phyloP scores from a whole-genome alignment of 2,329 filamentous ascomycete species.

The Ophiostoma quercus region DNA sequence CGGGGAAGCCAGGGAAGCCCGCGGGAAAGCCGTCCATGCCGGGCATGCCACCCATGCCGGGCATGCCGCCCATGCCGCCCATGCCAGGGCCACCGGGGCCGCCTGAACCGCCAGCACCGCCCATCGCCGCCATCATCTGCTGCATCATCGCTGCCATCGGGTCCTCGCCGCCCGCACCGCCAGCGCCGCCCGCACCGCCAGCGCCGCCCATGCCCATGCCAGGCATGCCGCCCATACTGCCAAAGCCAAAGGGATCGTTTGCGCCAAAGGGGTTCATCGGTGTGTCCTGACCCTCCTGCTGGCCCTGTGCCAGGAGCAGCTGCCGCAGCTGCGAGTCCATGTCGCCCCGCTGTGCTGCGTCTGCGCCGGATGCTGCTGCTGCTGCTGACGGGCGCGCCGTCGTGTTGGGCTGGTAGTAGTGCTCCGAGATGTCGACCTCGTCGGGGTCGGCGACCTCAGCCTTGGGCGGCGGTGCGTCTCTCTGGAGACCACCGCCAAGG shows the following conservation, averaged over 20 bases:
- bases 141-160: conserved; percentile 71
- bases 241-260: conserved; percentile 20
- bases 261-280: conserved; percentile 22
- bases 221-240: conserved; percentile 20
- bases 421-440: conserved; percentile 73
- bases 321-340: conserved; percentile 59
- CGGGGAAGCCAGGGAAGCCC: conserved; percentile 40
- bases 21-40: conserved; percentile 27
- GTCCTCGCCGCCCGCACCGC: conserved; percentile 44
- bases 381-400: conserved; percentile 36
- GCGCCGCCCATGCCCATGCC: conserved; percentile 26
- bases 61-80: conserved; percentile 16
- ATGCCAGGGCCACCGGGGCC: conserved; percentile 28
- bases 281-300: conserved; percentile 28
- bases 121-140: conserved; percentile 60
- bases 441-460: conserved; percentile 58
- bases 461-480: conserved; percentile 30
- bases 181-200: conserved; percentile 20
- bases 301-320: conserved; percentile 48
- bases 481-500: conserved; percentile 54
- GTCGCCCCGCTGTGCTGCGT: conserved; percentile 31
- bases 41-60: conserved; percentile 17
- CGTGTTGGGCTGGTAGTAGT: conserved; percentile 56
- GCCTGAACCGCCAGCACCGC: conserved; percentile 35
- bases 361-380: not conserved